A percentile compares a stretch with the other conserved stretches of the same genome.
Evolutionary conservation across 805 yeast species (phyloP).

Genomic region (Wickerhamomyces hampshirensis): DNA sequence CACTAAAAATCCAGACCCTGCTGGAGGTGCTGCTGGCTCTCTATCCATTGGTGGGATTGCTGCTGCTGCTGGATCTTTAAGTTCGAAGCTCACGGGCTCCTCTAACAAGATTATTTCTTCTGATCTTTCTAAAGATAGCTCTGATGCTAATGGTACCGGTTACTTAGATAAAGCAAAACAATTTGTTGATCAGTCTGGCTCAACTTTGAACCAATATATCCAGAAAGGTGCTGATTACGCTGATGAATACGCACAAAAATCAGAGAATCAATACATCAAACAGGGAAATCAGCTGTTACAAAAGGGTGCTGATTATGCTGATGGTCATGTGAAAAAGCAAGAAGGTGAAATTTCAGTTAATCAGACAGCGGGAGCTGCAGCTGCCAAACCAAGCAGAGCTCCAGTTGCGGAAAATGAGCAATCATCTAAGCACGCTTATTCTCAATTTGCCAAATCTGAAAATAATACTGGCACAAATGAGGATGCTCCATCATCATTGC

Average conservation of each 20-base stretch:
- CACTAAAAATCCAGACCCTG: constrained; percentile 1
- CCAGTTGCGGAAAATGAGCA: too few relatives aligned
- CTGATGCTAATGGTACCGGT: neutral
- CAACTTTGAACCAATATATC: constrained; percentile 9
- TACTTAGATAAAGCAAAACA: constrained; percentile 7
- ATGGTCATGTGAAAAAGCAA: constrained; percentile 8
- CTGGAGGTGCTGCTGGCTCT: constrained; percentile 3
- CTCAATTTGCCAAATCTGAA: constrained; percentile 2
- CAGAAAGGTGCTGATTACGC: constrained; percentile 16
- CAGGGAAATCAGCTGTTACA: constrained; percentile 13
- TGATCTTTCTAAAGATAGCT: constrained; percentile 1
- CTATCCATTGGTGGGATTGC: constrained; percentile 2
- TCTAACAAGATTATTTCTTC: neutral
- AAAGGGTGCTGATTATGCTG: constrained; percentile 12
- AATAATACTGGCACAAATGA: neutral
- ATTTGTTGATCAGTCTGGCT: constrained; percentile 5
- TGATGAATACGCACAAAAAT: constrained; percentile 12
- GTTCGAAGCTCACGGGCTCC: neutral
- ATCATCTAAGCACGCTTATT: constrained; percentile 1
- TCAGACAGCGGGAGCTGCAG: neutral
- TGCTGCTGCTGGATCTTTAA: neutral
- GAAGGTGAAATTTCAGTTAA: neutral
- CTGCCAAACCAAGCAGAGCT: too few relatives aligned
- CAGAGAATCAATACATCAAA: constrained; percentile 8
- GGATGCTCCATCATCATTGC: constrained; percentile 2